Evolutionary conservation across 148 eudicot species (phyloP).

Genomic region (Chenopodium formosanum): DNA sequence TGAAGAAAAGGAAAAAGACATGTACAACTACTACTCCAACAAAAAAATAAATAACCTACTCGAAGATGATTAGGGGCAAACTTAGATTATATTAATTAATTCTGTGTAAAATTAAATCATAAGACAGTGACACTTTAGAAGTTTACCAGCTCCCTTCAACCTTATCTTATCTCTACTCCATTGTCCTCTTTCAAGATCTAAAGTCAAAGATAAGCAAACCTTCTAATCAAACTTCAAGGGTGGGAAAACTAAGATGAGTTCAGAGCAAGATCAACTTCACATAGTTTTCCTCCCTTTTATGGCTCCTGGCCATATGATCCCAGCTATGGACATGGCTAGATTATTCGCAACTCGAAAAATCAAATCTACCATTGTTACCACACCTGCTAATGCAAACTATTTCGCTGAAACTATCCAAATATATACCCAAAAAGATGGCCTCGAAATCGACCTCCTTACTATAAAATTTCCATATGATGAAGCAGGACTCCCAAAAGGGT

Average conservation of each 20-base stretch:
- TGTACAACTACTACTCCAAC: no score
- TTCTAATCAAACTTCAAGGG: no score
- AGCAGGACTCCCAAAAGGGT: constrained; percentile 37
- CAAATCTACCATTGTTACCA: constrained; percentile 37
- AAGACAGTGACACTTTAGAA: no score
- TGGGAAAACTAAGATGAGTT: constrained; percentile 11
- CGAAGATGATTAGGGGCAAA: no score
- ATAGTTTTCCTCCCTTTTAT: constrained; percentile 37
- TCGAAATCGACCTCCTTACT: constrained; percentile 7
- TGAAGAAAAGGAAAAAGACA: no score
- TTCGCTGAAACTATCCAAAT: constrained; percentile 17
- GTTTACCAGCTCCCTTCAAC: no score
- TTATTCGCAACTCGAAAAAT: constrained; percentile 34
- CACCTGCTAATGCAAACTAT: constrained; percentile 23
- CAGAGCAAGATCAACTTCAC: constrained; percentile 13
- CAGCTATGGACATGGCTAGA: constrained; percentile 33
- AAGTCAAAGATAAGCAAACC: no score
- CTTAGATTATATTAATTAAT: no score
- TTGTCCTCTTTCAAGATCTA: no score
- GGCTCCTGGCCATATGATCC: constrained; percentile 41
- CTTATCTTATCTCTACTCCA: no score
- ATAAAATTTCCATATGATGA: constrained; percentile 29
- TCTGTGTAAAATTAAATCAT: no score
- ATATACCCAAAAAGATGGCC: neutral
- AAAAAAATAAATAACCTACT: no score